These are phyloP conservation scores for Pisolithus thermaeus DNA, from an alignment of 1,284 basidiomycete species.

Conservation along the genomic window DNA sequence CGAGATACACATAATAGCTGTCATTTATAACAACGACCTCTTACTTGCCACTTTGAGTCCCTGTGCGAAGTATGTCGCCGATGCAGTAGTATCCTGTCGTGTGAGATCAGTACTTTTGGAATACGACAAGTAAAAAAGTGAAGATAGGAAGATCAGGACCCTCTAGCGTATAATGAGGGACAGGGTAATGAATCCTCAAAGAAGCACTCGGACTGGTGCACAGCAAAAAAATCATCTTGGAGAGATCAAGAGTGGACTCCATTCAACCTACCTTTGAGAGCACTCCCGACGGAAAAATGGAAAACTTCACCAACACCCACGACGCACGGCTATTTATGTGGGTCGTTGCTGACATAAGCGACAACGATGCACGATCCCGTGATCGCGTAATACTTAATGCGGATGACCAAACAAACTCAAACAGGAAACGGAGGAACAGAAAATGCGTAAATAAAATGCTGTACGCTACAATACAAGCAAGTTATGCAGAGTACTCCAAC, in stretches of 20 bases:
- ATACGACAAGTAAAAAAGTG: not conserved
- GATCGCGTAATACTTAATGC: too few species aligned
- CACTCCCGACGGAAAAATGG: not conserved
- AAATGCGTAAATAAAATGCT: not conserved
- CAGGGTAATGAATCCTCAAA: constrained; percentile 27
- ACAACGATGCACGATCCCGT: too few species aligned
- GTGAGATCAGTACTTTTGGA: not conserved
- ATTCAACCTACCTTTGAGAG: not conserved
- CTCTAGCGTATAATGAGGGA: constrained; percentile 32
- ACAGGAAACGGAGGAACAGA: too few species aligned
- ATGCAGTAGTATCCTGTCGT: not conserved
- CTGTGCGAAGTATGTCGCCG: not conserved
- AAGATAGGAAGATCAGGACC: constrained; percentile 24
- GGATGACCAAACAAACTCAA: too few species aligned
- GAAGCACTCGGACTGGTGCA: constrained; percentile 33
- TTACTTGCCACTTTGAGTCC: not conserved
- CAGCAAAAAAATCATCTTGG: constrained; percentile 31
- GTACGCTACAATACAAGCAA: constrained; percentile 21
- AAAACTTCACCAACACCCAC: not conserved
- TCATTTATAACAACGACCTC: too few species aligned
- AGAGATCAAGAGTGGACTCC: not conserved
- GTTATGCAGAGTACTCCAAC: constrained; percentile 50
- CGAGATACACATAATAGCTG: not conserved
- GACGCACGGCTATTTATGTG: too few species aligned
- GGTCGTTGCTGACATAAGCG: too few species aligned